These are phyloP conservation scores for Paramyrothecium roridum DNA, from an alignment of 2,329 filamentous ascomycete species.

Conservation along the genomic window DNA sequence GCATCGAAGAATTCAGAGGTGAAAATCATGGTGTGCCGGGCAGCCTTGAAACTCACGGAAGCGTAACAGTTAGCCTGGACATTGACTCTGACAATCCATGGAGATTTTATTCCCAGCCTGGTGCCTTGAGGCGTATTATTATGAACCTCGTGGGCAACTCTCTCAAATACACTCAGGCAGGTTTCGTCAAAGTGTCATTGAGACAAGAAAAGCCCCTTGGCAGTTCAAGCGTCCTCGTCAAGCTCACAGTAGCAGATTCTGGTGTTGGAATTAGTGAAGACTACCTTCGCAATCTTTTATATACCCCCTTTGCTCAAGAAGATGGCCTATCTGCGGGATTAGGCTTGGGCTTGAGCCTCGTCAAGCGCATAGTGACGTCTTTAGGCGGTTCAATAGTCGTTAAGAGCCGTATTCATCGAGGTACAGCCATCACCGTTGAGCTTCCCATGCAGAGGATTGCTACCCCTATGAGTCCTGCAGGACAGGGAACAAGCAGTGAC, in stretches of 20 bases:
- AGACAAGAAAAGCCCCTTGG: slow-evolving; percentile 1
- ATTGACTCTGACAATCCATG: slow-evolving; percentile 43
- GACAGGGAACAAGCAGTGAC: slow-evolving; percentile 1
- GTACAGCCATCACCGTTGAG: slow-evolving; percentile 31
- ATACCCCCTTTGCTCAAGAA: slow-evolving; percentile 64
- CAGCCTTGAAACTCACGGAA: too few species aligned
- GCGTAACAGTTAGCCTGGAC: slow-evolving; percentile 29
- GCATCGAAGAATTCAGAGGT: too few species aligned
- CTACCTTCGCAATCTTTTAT: slow-evolving; percentile 58
- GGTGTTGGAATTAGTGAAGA: slow-evolving; percentile 64
- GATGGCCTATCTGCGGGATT: slow-evolving; percentile 57
- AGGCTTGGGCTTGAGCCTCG: slow-evolving; percentile 64
- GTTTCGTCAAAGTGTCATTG: slow-evolving; percentile 44
- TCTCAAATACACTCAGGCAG: slow-evolving; percentile 56
- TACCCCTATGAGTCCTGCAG: too few species aligned
- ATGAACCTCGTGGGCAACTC: slow-evolving; percentile 64
- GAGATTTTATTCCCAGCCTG: slow-evolving; percentile 51
- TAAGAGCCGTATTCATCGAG: slow-evolving; percentile 36
- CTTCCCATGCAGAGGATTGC: slow-evolving; percentile 18
- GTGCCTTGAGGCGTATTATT: slow-evolving; percentile 48
- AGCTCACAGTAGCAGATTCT: slow-evolving; percentile 56
- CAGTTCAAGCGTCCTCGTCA: neutral
- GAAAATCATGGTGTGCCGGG: too few species aligned
- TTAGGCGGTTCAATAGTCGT: slow-evolving; percentile 58
- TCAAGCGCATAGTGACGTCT: slow-evolving; percentile 55